Conservation (phyloP, 106 monocot species). For the Phalaenopsis aphrodite region DNA sequence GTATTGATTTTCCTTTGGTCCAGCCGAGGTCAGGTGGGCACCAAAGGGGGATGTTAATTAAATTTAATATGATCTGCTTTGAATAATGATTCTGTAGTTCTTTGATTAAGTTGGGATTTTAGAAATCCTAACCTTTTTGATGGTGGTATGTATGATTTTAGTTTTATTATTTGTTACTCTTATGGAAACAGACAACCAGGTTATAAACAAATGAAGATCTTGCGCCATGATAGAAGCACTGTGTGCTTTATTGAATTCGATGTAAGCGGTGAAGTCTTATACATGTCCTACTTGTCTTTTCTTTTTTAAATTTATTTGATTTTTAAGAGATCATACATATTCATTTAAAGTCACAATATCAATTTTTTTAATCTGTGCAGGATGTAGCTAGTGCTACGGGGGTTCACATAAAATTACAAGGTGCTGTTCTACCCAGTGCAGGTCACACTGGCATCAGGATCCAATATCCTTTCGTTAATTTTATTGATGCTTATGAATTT, state of each 20-base stretch:
- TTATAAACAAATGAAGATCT: slow-evolving; percentile 97
- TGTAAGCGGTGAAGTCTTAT: slow-evolving; percentile 21
- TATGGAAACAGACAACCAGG: slow-evolving; percentile 80
- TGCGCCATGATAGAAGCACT: slow-evolving; percentile 93
- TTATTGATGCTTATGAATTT: neutral
- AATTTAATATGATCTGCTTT: neutral
- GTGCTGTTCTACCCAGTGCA: slow-evolving; percentile 84
- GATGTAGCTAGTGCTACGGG: slow-evolving; percentile 67
- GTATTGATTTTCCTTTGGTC: neutral
- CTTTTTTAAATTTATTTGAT: neutral
- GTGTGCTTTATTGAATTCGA: slow-evolving; percentile 99
- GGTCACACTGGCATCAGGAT: slow-evolving; percentile 96
- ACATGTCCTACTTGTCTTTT: neutral
- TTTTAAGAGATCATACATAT: neutral
- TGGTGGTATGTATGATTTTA: neutral
- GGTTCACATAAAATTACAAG: slow-evolving; percentile 90
- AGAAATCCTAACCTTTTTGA: neutral
- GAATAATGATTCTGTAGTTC: neutral
- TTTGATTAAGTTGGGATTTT: neutral
- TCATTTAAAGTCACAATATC: neutral
- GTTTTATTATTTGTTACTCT: neutral
- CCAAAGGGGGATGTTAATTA: neutral
- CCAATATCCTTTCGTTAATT: slow-evolving; percentile 80
- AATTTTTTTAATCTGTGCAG: slow-evolving; percentile 28
- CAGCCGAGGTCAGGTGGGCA: neutral